phyloP scores from a whole-genome alignment of 306 rosid genomes.

The Lathyrus sativus region DNA sequence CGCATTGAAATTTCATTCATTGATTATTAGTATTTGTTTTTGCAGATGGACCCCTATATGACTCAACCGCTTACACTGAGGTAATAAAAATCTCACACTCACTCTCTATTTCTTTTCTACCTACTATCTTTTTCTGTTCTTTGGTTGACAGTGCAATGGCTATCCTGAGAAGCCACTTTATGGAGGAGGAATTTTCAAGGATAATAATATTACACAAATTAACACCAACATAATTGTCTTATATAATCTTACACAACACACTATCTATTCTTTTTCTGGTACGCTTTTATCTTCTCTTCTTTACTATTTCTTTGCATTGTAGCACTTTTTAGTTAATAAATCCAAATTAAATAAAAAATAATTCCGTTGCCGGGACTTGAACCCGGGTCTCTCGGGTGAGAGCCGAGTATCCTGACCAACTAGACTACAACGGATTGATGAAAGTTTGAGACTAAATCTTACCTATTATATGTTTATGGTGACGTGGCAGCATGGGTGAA shows the following conservation, averaged over 20 bases:
- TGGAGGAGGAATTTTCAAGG: conserved; percentile 60
- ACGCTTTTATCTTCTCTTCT: conserved; percentile 24
- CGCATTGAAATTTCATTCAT: neutral
- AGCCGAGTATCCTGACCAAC: conserved; percentile 81
- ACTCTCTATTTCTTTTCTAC: no score
- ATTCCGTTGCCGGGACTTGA: conserved; percentile 84
- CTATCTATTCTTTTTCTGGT: conserved; percentile 77
- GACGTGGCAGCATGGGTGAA: conserved; percentile 64
- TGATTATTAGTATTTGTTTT: neutral
- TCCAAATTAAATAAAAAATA: no score
- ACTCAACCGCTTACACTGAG: conserved; percentile 80
- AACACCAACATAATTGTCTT: conserved; percentile 29
- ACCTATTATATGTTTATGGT: neutral
- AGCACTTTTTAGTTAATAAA: neutral
- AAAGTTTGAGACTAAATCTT: no score
- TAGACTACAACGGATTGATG: conserved; percentile 70
- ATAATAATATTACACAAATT: neutral
- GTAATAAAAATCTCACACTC: conserved; percentile 37
- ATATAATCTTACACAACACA: conserved; percentile 53
- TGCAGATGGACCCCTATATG: conserved; percentile 92
- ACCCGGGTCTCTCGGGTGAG: conserved; percentile 91
- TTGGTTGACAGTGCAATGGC: neutral
- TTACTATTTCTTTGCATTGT: neutral
- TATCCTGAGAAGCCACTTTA: conserved; percentile 70
- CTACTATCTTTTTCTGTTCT: no score